Percentiles rank a stretch among this genome's conserved stretches.
These are phyloP conservation scores for Aspergillus texensis DNA, from an alignment of 2,329 filamentous ascomycete species.

Conservation along the genomic window DNA sequence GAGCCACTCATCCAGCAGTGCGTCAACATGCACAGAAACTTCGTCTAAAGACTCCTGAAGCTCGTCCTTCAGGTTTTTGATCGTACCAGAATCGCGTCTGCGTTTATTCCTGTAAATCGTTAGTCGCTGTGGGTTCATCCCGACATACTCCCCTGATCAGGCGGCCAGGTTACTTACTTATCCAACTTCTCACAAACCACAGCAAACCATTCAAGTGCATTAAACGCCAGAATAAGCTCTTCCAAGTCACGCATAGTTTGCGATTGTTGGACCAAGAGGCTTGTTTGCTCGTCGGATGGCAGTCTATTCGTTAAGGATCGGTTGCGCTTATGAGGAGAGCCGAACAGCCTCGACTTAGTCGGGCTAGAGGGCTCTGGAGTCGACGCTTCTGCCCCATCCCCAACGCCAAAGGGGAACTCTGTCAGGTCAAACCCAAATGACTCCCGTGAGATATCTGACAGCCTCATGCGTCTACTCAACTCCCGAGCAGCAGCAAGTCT, in stretches of 20 bases:
- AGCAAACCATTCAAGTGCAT: slow-evolving; percentile 68
- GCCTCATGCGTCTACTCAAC: slow-evolving; percentile 54
- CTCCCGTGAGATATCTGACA: slow-evolving; percentile 50
- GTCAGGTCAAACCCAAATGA: slow-evolving; percentile 43
- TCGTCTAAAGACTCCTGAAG: slow-evolving; percentile 59
- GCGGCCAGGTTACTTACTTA: slow-evolving; percentile 34
- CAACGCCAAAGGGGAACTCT: slow-evolving; percentile 24
- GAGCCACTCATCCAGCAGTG: slow-evolving; percentile 67
- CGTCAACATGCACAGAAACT: slow-evolving; percentile 60
- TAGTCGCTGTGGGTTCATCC: slow-evolving; percentile 19
- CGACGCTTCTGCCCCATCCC: slow-evolving; percentile 27
- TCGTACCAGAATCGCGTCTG: slow-evolving; percentile 36
- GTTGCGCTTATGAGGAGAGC: slow-evolving; percentile 32
- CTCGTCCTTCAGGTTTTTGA: slow-evolving; percentile 57
- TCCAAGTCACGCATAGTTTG: slow-evolving; percentile 71
- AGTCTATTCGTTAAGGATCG: slow-evolving; percentile 30
- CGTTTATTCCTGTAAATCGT: slow-evolving; percentile 28
- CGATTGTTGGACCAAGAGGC: slow-evolving; percentile 49
- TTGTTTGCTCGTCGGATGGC: slow-evolving; percentile 26
- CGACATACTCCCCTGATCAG: neutral
- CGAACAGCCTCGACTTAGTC: slow-evolving; percentile 31
- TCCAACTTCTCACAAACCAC: slow-evolving; percentile 53
- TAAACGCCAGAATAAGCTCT: slow-evolving; percentile 65
- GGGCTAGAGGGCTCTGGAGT: slow-evolving; percentile 35
- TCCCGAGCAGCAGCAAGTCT: slow-evolving; percentile 58